Percentiles rank a stretch among this genome's conserved stretches.
Conservation (phyloP, 148 eudicot species). For the Chenopodium suecicum region DNA sequence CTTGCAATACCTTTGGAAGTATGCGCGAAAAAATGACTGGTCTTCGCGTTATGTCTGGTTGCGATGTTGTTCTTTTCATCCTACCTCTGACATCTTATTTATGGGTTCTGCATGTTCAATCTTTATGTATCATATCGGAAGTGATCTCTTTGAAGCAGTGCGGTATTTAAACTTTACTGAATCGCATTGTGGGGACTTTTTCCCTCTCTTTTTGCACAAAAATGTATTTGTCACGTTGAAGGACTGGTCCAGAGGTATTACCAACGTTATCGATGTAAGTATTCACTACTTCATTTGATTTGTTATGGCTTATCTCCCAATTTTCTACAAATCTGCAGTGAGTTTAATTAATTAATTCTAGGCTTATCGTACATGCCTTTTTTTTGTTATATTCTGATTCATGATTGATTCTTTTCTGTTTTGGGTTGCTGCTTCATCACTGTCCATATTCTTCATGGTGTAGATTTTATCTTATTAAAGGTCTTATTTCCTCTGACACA, state of each 20-base stretch:
- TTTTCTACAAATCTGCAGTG: neutral
- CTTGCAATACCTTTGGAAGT: neutral
- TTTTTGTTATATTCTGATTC: neutral
- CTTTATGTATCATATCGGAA: constrained; percentile 11
- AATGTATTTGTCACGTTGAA: constrained; percentile 1
- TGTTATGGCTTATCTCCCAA: neutral
- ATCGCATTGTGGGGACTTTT: neutral
- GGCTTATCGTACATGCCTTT: no score
- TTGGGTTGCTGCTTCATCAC: neutral
- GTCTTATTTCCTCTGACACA: no score
- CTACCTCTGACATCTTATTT: constrained; percentile 13
- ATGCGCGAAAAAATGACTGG: neutral
- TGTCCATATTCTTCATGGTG: neutral
- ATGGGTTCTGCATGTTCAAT: neutral
- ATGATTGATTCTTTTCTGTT: neutral
- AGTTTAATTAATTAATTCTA: neutral
- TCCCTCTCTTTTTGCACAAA: constrained; percentile 10
- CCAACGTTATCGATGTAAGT: neutral
- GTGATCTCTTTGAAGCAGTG: neutral
- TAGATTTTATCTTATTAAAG: no score
- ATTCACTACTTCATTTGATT: neutral
- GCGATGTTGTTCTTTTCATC: neutral
- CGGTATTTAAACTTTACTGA: neutral
- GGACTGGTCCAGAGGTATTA: neutral
- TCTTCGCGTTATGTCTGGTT: neutral